phyloP scores from a whole-genome alignment of 805 yeast species.

The Kuraishia molischiana region DNA sequence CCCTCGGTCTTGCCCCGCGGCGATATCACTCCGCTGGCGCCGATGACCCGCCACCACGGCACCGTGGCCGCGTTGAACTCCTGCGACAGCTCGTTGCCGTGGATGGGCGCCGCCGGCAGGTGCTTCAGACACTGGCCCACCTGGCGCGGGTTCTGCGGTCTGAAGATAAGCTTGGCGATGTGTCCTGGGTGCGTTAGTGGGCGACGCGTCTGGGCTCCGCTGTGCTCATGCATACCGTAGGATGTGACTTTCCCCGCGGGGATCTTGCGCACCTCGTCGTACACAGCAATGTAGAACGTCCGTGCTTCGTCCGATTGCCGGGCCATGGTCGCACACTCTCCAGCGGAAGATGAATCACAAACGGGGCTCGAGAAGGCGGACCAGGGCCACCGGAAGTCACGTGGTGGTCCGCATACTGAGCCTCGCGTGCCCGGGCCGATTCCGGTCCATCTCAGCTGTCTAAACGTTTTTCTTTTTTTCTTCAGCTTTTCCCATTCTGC shows the following conservation, averaged over 20 bases:
- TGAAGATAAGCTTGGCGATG: constrained; percentile 51
- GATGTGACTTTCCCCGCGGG: constrained; percentile 60
- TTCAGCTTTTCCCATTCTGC: no score
- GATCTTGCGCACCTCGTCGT: constrained; percentile 36
- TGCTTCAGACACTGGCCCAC: constrained; percentile 66
- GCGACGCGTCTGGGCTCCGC: background rate
- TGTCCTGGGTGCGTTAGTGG: constrained; percentile 33
- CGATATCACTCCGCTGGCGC: constrained; percentile 54
- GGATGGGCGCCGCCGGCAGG: constrained; percentile 18
- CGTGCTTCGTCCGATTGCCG: constrained; percentile 1
- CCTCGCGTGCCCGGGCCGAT: no score
- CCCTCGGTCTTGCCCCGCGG: constrained; percentile 32
- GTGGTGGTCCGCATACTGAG: no score
- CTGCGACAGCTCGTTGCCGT: constrained; percentile 15
- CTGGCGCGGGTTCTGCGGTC: constrained; percentile 62
- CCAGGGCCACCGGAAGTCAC: no score
- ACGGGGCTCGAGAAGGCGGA: no score
- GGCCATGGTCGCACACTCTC: no score
- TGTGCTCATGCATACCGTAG: constrained; percentile 40
- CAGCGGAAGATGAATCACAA: no score
- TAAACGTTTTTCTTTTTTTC: no score
- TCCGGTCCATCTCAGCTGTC: no score
- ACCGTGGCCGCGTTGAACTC: constrained; percentile 26
- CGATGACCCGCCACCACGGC: constrained; percentile 80
- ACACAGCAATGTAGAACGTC: constrained; percentile 32